A percentile compares a stretch with the other conserved stretches of the same genome.
phyloP scores from a whole-genome alignment of 2,329 filamentous ascomycete genomes.

The Alternaria triticina region DNA sequence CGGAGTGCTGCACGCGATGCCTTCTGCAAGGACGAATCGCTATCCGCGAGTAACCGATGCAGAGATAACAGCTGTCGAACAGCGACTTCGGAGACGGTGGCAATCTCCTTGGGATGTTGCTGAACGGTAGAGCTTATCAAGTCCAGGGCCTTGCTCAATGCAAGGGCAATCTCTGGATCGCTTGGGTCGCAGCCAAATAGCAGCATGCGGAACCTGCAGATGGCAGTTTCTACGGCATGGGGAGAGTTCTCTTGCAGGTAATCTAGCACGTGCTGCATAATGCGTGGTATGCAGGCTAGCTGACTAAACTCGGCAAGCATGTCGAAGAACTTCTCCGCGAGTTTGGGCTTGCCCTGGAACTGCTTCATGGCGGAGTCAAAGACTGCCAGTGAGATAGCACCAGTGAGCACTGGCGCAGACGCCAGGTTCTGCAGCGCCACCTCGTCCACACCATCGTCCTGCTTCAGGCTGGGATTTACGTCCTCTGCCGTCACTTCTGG shows the following conservation, averaged over 20 bases:
- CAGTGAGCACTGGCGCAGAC: conserved; percentile 80
- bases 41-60: conserved; percentile 48
- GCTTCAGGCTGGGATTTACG: conserved; percentile 61
- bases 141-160: conserved; percentile 69
- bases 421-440: conserved; percentile 68
- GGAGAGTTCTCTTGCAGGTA: conserved; percentile 67
- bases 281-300: conserved; percentile 67
- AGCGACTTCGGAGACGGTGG: conserved; percentile 54
- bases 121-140: conserved; percentile 63
- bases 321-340: conserved; percentile 80
- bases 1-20: conserved; percentile 56
- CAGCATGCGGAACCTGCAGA: conserved; percentile 74
- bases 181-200: conserved; percentile 68
- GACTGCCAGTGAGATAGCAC: conserved; percentile 91
- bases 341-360: conserved; percentile 68
- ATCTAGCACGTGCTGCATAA: conserved; percentile 76
- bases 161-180: conserved; percentile 75
- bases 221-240: conserved; percentile 62
- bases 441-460: conserved; percentile 58
- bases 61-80: conserved; percentile 58
- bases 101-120: conserved; percentile 40
- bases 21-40: conserved; percentile 61
- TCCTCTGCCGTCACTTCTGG: conserved; percentile 68
- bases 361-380: conserved; percentile 87
- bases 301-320: conserved; percentile 75